phyloP scores from a whole-genome alignment of 2,329 filamentous ascomycete species.

The Phyllosticta paracitricarpa region DNA sequence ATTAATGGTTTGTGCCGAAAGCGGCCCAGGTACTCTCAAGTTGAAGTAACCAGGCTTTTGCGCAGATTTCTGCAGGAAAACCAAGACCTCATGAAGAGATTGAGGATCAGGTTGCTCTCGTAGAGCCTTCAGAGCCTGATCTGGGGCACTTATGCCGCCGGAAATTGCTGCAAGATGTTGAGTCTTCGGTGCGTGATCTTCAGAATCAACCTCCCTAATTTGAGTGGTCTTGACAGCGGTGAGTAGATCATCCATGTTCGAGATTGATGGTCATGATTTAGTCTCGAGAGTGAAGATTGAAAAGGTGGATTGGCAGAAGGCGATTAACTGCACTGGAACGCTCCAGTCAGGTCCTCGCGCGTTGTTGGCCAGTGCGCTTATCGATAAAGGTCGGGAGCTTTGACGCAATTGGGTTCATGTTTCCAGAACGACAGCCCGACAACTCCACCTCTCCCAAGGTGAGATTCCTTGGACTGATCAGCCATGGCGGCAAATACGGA shows the following conservation, averaged over 20 bases:
- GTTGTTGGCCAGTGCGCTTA: neutral
- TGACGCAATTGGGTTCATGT: neutral
- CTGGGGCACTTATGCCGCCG: constrained; percentile 17
- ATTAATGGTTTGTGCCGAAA: constrained; percentile 65
- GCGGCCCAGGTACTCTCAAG: constrained; percentile 53
- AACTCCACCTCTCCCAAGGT: constrained; percentile 11
- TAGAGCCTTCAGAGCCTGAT: constrained; percentile 49
- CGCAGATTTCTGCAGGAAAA: constrained; percentile 36
- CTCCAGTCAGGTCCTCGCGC: no score
- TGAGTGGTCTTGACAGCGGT: constrained; percentile 32
- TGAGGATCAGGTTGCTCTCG: constrained; percentile 54
- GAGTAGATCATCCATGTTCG: constrained; percentile 39
- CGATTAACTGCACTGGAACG: neutral
- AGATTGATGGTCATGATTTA: neutral
- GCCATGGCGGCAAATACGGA: constrained; percentile 19
- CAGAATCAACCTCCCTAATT: neutral
- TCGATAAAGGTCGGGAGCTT: constrained; percentile 9
- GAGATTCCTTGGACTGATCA: neutral
- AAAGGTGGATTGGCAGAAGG: neutral
- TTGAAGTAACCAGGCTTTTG: constrained; percentile 35
- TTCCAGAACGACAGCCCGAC: constrained; percentile 17
- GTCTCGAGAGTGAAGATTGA: neutral
- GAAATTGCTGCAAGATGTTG: neutral
- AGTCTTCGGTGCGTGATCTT: neutral
- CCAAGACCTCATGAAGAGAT: constrained; percentile 43